Evolutionary conservation across 805 yeast genomes (phyloP).

Genomic region (Saturnispora halmiae): DNA sequence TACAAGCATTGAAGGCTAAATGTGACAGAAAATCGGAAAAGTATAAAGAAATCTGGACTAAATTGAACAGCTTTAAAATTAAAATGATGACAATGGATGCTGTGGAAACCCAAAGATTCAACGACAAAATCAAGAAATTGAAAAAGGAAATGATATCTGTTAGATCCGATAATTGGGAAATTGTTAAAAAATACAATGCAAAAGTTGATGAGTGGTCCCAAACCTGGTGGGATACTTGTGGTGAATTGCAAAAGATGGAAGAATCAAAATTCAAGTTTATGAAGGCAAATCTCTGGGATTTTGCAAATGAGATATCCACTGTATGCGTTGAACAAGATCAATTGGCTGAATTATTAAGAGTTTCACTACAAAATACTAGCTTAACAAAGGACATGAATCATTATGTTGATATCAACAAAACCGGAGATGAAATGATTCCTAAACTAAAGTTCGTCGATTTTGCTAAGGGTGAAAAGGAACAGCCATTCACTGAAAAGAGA

Average conservation of each 20-base stretch:
- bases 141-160: conserved; percentile 33
- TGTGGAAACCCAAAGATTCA: conserved; percentile 54
- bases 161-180: conserved; percentile 49
- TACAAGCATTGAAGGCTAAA: conserved; percentile 27
- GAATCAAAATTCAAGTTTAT: conserved; percentile 61
- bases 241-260: conserved; percentile 58
- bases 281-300: conserved; percentile 69
- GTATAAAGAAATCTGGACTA: conserved; percentile 51
- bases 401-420: conserved; percentile 47
- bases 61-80: conserved; percentile 49
- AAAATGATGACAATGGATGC: conserved; percentile 65
- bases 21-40: conserved; percentile 34
- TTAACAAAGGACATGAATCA: conserved; percentile 47
- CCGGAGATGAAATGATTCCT: conserved; percentile 53
- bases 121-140: conserved; percentile 45
- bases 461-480: conserved; percentile 24
- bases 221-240: conserved; percentile 63
- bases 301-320: conserved; percentile 62
- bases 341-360: conserved; percentile 61
- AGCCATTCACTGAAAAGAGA: conserved; percentile 1
- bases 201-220: conserved; percentile 54
- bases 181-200: conserved; percentile 45
- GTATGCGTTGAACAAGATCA: conserved; percentile 74
- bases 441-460: conserved; percentile 61
- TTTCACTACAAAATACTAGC: conserved; percentile 58